Evolutionary conservation across 768 basidiomycete species (phyloP), one percentile per base, ranked within the genome.

Genomic region (Tricholoma bakamatsutake): DNA sequence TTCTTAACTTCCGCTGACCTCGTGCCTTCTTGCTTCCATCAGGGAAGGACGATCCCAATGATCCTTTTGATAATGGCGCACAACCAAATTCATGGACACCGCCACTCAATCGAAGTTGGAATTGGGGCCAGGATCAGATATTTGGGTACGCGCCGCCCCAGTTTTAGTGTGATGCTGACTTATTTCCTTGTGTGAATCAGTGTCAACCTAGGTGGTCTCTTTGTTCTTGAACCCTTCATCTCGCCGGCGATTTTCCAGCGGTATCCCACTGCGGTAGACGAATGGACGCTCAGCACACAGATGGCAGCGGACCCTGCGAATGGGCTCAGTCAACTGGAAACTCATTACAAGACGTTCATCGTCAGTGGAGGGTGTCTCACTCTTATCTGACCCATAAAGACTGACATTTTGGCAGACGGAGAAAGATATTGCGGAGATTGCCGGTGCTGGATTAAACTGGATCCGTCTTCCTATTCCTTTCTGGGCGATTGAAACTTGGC

Each of bases 361-460:
- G 87, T 90, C 66, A 62, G 87, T 76, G 7, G 30, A 43, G 8
- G 8, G 21, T 48, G 12, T 21, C 5, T 46, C 61, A 18, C 21
- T 34, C 50, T 18, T 34, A 27, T 39, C 40, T 37, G 47, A 40
- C 35, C 12, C 18, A 57, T 37, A 15, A 31, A 10, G 8, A n/a
- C 40, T 53, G 11, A 55, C 35, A 34, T 7, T 51, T 48, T 48
- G 15, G 40, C 58, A 93, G 90, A 94, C 93, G 49, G 93, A 96
- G 68, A 74, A 89, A 71, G 93, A 96, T 72, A 84, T 95, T 58
- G 93, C 93, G 35, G 77, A 87, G 66, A 95, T 97, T 57, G 91
- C 93, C 45, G 88, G 82, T 12, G 93, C 91, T 17, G 94, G 93
- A 11, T 71, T 96, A 55, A 93, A 91, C 71, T 95, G 88, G 85